These are phyloP conservation scores for Puccinia novopanici DNA, from an alignment of 1,284 basidiomycete genomes.

Conservation along the genomic window DNA sequence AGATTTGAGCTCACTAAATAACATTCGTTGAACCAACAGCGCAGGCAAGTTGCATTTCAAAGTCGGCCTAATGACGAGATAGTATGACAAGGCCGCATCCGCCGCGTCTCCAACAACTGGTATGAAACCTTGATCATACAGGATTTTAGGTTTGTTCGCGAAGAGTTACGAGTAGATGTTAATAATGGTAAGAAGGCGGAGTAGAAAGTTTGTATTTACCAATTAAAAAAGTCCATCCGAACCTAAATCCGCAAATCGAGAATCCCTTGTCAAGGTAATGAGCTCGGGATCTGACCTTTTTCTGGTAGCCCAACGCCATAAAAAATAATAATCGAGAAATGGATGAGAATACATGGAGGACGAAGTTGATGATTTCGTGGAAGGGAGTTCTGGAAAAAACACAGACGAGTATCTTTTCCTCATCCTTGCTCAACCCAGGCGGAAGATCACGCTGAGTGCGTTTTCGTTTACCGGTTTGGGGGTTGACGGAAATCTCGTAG, in stretches of 20 bases:
- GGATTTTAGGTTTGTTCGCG: neutral
- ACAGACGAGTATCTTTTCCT: constrained; percentile 54
- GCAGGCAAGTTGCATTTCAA: constrained; percentile 51
- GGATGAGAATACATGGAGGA: neutral
- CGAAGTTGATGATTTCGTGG: neutral
- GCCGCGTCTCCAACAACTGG: constrained; percentile 49
- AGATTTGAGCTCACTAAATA: constrained; percentile 20
- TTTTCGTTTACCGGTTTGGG: constrained; percentile 57
- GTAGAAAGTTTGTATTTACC: constrained; percentile 4
- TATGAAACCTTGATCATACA: constrained; percentile 54
- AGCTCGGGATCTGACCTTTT: constrained; percentile 39
- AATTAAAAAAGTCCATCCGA: constrained; percentile 57
- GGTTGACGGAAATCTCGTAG: constrained; percentile 56
- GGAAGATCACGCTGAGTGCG: constrained; percentile 57
- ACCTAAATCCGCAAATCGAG: constrained; percentile 57
- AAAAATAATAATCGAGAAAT: no score
- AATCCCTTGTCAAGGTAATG: constrained; percentile 52
- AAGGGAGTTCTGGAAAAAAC: neutral
- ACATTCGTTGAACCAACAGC: constrained; percentile 33
- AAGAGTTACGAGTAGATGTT: neutral
- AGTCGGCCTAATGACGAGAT: constrained; percentile 49
- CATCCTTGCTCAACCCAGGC: constrained; percentile 57
- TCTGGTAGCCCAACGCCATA: neutral
- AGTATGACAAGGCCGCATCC: constrained; percentile 51
- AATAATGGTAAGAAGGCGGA: neutral